phyloP scores from a whole-genome alignment of 306 rosid species.

The Cicer judaicum region DNA sequence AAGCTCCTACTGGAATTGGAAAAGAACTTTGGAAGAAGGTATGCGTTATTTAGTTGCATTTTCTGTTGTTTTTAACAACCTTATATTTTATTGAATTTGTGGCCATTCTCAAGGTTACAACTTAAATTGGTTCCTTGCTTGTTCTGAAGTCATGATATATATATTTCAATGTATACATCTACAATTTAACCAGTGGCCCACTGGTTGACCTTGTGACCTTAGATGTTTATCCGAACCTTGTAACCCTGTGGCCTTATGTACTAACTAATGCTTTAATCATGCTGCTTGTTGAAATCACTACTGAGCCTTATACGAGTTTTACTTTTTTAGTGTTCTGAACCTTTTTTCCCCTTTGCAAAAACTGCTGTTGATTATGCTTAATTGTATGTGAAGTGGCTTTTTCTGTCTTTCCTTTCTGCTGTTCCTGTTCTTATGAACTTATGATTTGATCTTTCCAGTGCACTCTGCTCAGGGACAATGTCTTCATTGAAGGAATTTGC shows the following conservation, averaged over 20 bases:
- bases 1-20: slow-evolving; percentile 61
- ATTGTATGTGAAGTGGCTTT: slow-evolving; percentile 19
- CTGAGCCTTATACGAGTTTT: background rate
- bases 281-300: slow-evolving; percentile 20
- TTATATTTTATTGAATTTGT: slow-evolving; percentile 34
- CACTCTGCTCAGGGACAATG: slow-evolving; percentile 96
- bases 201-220: slow-evolving; percentile 10
- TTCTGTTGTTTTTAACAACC: slow-evolving; percentile 29
- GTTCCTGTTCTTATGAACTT: slow-evolving; percentile 76
- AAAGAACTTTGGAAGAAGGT: slow-evolving; percentile 69
- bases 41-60: slow-evolving; percentile 35
- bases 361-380: slow-evolving; percentile 36
- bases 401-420: slow-evolving; percentile 23
- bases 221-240: too few relatives aligned
- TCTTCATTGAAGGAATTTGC: slow-evolving; percentile 63
- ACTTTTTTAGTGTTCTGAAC: slow-evolving; percentile 7
- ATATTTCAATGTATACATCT: slow-evolving; percentile 20
- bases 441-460: slow-evolving; percentile 99
- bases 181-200: background rate
- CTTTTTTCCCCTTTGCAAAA: background rate
- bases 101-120: slow-evolving; percentile 27
- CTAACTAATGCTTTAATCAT: slow-evolving; percentile 19
- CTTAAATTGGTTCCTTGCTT: slow-evolving; percentile 16
- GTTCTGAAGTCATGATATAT: slow-evolving; percentile 36
- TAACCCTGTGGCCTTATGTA: background rate